phyloP scores from a whole-genome alignment of 176 grass and related monocot species.

The Rhynchospora breviuscula region DNA sequence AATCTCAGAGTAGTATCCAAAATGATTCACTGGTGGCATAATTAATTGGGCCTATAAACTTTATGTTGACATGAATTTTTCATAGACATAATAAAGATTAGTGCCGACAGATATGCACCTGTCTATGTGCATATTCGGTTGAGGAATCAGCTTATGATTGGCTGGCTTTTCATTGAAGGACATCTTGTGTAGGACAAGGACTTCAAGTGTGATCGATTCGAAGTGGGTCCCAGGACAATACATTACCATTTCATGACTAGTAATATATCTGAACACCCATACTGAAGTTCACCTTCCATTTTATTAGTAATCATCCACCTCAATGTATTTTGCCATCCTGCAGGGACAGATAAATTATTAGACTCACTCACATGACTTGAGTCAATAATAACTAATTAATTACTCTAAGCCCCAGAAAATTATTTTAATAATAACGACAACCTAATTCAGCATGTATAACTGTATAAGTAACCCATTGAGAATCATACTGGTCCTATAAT shows the following conservation, averaged over 20 bases:
- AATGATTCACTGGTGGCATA: not conserved
- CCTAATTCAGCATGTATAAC: not conserved
- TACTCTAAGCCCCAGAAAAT: not conserved
- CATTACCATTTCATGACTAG: not conserved
- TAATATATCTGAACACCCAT: not conserved
- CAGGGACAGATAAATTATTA: not conserved
- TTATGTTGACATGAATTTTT: not conserved
- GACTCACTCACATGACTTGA: not conserved
- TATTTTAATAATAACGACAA: not conserved
- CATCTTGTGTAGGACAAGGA: not conserved
- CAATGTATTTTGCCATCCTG: not conserved
- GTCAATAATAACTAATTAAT: not conserved
- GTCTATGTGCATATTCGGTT: not conserved
- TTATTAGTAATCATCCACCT: not conserved
- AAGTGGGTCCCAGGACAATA: not conserved
- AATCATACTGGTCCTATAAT: no score
- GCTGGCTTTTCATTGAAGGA: not conserved
- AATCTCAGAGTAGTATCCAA: not conserved
- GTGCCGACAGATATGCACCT: constrained; percentile 5
- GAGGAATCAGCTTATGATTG: constrained; percentile 6
- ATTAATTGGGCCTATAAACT: constrained; percentile 11
- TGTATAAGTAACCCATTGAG: no score
- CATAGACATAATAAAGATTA: not conserved
- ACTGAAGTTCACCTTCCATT: not conserved
- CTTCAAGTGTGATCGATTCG: not conserved